Percentiles rank a stretch among this genome's conserved stretches.
Evolutionary conservation across 371 early-diverging fungal genomes (phyloP).

Genomic region (Lichtheimia ornata): DNA sequence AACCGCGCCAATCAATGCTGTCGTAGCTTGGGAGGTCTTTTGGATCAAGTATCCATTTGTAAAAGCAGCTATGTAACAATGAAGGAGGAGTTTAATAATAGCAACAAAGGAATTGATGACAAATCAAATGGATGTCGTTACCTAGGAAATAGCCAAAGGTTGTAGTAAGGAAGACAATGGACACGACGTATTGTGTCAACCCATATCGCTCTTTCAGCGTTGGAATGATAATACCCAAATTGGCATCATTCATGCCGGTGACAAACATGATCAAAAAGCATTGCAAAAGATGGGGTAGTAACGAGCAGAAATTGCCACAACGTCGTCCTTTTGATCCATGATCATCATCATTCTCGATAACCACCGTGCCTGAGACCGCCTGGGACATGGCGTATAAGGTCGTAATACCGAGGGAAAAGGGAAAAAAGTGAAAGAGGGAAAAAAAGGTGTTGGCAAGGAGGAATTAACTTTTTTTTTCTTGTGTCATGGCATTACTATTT

Average conservation of each 20-base stretch:
- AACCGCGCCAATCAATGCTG: conserved; percentile 16
- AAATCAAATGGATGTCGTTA: not conserved
- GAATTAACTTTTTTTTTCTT: no score
- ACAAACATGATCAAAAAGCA: conserved; percentile 21
- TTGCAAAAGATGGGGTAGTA: conserved; percentile 10
- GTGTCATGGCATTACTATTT: no score
- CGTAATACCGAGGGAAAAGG: no score
- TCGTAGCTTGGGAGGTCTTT: conserved; percentile 15
- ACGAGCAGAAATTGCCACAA: no score
- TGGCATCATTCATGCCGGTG: conserved; percentile 30
- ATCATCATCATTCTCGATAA: no score
- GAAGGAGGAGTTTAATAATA: not conserved
- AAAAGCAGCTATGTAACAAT: conserved; percentile 16
- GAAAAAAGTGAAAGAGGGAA: no score
- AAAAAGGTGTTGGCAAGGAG: no score
- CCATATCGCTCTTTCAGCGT: conserved; percentile 20
- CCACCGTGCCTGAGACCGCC: no score
- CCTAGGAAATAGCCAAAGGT: conserved; percentile 22
- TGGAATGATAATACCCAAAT: conserved; percentile 30
- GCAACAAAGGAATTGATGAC: not conserved
- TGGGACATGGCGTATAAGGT: no score
- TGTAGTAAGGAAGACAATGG: conserved; percentile 24
- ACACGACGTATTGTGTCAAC: conserved; percentile 24
- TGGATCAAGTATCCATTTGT: conserved; percentile 23
- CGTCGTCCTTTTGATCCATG: no score